Evolutionary conservation across 805 yeast genomes (phyloP).

Genomic region (Cyberlindnera galapagoensis): DNA sequence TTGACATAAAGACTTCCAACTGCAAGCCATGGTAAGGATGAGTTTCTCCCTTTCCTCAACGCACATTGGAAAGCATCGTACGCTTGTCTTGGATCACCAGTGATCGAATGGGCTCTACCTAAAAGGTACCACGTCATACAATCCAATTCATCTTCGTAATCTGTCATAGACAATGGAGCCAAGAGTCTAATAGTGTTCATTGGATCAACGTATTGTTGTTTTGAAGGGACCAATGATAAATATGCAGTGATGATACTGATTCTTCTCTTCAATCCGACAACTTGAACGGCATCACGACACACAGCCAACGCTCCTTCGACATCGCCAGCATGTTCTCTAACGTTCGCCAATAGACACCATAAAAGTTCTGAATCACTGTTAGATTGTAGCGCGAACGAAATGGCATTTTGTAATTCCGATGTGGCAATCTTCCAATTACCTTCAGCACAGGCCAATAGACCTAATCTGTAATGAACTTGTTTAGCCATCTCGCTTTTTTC

Average conservation of each 20-base stretch:
- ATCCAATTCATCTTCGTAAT: slow-evolving; percentile 28
- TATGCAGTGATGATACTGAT: slow-evolving; percentile 46
- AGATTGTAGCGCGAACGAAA: slow-evolving; percentile 24
- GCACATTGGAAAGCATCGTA: slow-evolving; percentile 52
- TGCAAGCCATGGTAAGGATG: slow-evolving; percentile 61
- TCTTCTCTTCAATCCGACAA: slow-evolving; percentile 40
- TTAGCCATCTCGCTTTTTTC: slow-evolving; percentile 42
- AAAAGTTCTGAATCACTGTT: slow-evolving; percentile 21
- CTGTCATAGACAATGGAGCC: slow-evolving; percentile 6
- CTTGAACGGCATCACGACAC: slow-evolving; percentile 41
- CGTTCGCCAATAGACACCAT: slow-evolving; percentile 49
- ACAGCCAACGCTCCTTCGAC: slow-evolving; percentile 41
- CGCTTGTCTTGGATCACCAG: slow-evolving; percentile 42
- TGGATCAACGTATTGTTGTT: slow-evolving; percentile 25
- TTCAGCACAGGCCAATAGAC: slow-evolving; percentile 46
- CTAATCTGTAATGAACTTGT: slow-evolving; percentile 48
- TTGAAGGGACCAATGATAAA: slow-evolving; percentile 33
- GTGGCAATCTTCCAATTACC: slow-evolving; percentile 44
- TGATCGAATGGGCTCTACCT: slow-evolving; percentile 44
- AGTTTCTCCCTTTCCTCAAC: slow-evolving; percentile 42
- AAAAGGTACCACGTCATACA: slow-evolving; percentile 51
- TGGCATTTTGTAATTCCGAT: slow-evolving; percentile 42
- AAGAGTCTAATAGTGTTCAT: slow-evolving; percentile 31
- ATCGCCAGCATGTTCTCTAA: slow-evolving; percentile 40
- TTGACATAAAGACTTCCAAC: slow-evolving; percentile 56